Percentiles rank a stretch among this genome's conserved stretches.
phyloP scores from a whole-genome alignment of 1,139 yeast genomes.

The Suhomyces maxii region DNA sequence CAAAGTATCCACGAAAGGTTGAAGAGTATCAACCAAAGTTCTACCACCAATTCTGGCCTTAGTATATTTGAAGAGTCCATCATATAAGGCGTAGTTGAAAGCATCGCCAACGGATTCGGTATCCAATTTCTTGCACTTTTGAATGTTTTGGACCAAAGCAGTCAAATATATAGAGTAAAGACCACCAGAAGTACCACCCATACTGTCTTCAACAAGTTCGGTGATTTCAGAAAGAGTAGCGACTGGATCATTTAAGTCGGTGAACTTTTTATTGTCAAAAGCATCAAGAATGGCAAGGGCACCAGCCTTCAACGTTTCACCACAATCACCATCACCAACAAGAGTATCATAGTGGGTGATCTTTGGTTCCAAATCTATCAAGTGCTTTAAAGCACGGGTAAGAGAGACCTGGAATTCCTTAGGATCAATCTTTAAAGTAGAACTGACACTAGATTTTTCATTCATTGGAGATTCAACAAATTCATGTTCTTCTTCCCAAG shows the following conservation, averaged over 20 bases:
- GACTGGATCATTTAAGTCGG: conserved; percentile 51
- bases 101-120: conserved; percentile 27
- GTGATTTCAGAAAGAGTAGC: conserved; percentile 55
- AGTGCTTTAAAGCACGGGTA: conserved; percentile 49
- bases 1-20: conserved; percentile 76
- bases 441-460: conserved; percentile 23
- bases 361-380: conserved; percentile 65
- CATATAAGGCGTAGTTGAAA: conserved; percentile 50
- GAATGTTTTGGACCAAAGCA: conserved; percentile 50
- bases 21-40: conserved; percentile 83
- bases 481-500: conserved; percentile 25
- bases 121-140: conserved; percentile 29
- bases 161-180: conserved; percentile 80
- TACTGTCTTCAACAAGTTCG: conserved; percentile 70
- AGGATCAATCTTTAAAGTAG: conserved; percentile 45
- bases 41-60: conserved; percentile 89
- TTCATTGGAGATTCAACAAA: conserved; percentile 36
- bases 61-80: conserved; percentile 74
- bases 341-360: conserved; percentile 83
- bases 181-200: conserved; percentile 99
- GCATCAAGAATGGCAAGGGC: conserved; percentile 68
- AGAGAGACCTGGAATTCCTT: conserved; percentile 38
- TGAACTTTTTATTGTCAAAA: conserved; percentile 31
- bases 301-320: conserved; percentile 83
- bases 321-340: conserved; percentile 98